These are phyloP conservation scores for Pugionium cornutum DNA, from an alignment of 345 rosid species.

Conservation along the genomic window DNA sequence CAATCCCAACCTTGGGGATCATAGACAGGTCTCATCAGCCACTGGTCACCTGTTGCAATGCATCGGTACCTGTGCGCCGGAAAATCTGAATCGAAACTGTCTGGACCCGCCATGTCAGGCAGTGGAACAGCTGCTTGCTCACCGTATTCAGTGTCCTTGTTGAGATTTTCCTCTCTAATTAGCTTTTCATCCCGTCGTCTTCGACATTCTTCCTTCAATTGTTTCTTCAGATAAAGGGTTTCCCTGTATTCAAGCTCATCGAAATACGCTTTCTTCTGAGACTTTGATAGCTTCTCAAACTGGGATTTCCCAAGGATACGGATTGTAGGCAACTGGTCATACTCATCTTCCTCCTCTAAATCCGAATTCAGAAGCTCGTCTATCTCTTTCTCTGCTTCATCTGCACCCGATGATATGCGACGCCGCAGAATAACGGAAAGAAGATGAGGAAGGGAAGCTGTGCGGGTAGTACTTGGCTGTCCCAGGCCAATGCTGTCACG, in stretches of 20 bases:
- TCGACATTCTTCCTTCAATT: slow-evolving; percentile 67
- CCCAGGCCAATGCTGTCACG: slow-evolving; percentile 66
- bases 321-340: slow-evolving; percentile 83
- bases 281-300: slow-evolving; percentile 62
- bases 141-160: slow-evolving; percentile 33
- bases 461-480: slow-evolving; percentile 48
- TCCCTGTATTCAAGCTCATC: slow-evolving; percentile 91
- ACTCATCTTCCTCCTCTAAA: slow-evolving; percentile 72
- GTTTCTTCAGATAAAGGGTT: slow-evolving; percentile 80
- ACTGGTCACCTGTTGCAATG: slow-evolving; percentile 55
- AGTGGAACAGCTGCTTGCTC: slow-evolving; percentile 57
- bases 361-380: slow-evolving; percentile 54
- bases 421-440: slow-evolving; percentile 72
- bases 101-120: slow-evolving; percentile 86
- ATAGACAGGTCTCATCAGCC: slow-evolving; percentile 77
- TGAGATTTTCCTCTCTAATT: slow-evolving; percentile 39
- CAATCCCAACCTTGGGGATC: slow-evolving; percentile 97
- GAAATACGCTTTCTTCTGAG: slow-evolving; percentile 76
- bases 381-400: slow-evolving; percentile 56
- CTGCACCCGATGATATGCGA: slow-evolving; percentile 47
- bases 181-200: slow-evolving; percentile 54
- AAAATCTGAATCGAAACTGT: slow-evolving; percentile 73
- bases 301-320: slow-evolving; percentile 76
- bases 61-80: slow-evolving; percentile 68
- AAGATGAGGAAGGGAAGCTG: slow-evolving; percentile 90